These are phyloP conservation scores for Oidiodendron maius DNA, from an alignment of 495 filamentous ascomycete species.

Conservation along the genomic window DNA sequence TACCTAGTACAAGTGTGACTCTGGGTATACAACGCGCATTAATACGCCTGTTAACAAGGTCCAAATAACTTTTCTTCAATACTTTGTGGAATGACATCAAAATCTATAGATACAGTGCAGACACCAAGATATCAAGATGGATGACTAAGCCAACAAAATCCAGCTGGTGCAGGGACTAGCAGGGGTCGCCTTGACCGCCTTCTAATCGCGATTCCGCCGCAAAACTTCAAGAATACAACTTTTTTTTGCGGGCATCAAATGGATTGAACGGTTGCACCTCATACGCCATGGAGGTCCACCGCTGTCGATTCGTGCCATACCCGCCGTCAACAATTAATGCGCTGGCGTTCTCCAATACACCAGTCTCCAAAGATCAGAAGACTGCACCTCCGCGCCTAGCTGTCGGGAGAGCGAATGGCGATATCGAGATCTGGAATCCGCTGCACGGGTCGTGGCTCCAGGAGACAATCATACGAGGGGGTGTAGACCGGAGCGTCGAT, in stretches of 20 bases:
- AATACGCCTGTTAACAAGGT: no score
- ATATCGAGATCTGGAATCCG: constrained; percentile 98
- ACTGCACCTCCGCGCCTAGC: constrained; percentile 61
- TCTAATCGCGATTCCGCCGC: constrained; percentile 10
- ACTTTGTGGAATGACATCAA: no score
- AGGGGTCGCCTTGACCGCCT: not conserved
- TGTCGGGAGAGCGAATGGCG: constrained; percentile 87
- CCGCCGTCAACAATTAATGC: constrained; percentile 90
- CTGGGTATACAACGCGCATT: no score
- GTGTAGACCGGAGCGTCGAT: constrained; percentile 81
- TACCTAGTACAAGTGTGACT: no score
- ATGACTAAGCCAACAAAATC: no score
- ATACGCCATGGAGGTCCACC: constrained; percentile 82
- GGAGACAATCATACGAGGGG: constrained; percentile 78
- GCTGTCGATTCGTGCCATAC: constrained; percentile 94
- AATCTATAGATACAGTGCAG: no score
- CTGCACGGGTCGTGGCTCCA: constrained; percentile 80
- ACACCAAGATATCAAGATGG: no score
- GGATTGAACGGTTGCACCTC: constrained; percentile 2
- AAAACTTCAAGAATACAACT: constrained; percentile 21
- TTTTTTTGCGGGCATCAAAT: constrained; percentile 1
- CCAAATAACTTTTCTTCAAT: no score
- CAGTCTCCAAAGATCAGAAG: constrained; percentile 49
- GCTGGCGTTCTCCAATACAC: constrained; percentile 84
- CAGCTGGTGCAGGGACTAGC: no score